Percentiles rank a stretch among this genome's conserved stretches.
Evolutionary conservation across 2,329 filamentous ascomycete genomes (phyloP).

Genomic region (Diaporthe longicolla): DNA sequence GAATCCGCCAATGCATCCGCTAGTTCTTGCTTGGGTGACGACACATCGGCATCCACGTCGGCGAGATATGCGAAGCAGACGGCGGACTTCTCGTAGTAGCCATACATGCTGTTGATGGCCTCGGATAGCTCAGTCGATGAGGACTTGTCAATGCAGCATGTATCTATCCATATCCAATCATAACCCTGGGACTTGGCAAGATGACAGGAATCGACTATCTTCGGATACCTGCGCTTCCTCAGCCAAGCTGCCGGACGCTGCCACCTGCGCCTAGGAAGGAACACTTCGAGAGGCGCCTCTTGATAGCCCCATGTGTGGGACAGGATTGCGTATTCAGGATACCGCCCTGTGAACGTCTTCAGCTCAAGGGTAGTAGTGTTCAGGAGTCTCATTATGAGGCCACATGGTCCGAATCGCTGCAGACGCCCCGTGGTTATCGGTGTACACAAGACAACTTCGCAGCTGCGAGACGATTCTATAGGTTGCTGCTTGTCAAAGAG

Average conservation of each 20-base stretch:
- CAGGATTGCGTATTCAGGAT: slow-evolving; percentile 55
- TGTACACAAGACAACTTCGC: no score
- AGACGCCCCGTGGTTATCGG: background rate
- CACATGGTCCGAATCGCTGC: background rate
- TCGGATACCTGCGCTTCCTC: slow-evolving; percentile 47
- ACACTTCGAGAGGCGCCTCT: slow-evolving; percentile 50
- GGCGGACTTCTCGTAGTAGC: slow-evolving; percentile 48
- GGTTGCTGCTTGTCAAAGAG: background rate
- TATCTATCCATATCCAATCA: slow-evolving; percentile 54
- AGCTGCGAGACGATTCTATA: no score
- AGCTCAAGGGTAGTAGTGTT: slow-evolving; percentile 31
- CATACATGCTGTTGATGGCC: slow-evolving; percentile 56
- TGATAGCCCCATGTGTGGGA: slow-evolving; percentile 55
- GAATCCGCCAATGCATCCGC: slow-evolving; percentile 2
- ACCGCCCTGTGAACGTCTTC: background rate
- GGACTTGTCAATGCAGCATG: slow-evolving; percentile 55
- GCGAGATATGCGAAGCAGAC: slow-evolving; percentile 54
- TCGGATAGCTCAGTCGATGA: slow-evolving; percentile 54
- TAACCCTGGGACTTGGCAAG: slow-evolving; percentile 47
- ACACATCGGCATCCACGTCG: slow-evolving; percentile 46
- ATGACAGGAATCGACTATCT: slow-evolving; percentile 53
- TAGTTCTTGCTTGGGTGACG: background rate
- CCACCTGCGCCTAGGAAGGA: slow-evolving; percentile 46
- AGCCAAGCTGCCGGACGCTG: slow-evolving; percentile 44
- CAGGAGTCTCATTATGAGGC: slow-evolving; percentile 32